Conservation (phyloP, 163 green algal species). For the Smithsoniella earleae region DNA sequence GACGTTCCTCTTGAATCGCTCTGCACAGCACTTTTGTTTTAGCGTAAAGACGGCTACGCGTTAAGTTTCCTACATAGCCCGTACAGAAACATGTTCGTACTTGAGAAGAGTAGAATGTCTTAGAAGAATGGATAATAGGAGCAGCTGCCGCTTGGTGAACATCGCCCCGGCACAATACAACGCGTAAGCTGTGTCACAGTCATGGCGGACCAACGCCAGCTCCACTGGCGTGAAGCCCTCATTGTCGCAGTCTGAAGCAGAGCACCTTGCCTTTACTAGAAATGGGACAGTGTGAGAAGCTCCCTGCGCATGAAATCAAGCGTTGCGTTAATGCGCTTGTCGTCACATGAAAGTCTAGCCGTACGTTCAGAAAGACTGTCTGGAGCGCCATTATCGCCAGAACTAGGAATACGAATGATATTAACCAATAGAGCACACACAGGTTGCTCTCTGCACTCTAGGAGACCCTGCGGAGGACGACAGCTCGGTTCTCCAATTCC, state of each 20-base stretch:
- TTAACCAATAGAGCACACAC: no score
- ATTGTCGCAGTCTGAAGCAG: neutral
- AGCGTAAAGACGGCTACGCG: no score
- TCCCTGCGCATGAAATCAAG: constrained; percentile 20
- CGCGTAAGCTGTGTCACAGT: constrained; percentile 22
- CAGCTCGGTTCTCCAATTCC: no score
- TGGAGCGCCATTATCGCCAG: no score
- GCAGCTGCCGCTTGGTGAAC: constrained; percentile 28
- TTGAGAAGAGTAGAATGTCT: constrained; percentile 22
- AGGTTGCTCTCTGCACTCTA: no score
- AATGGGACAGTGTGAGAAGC: neutral
- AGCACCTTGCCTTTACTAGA: constrained; percentile 17
- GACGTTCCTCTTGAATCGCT: neutral
- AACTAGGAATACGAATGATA: no score
- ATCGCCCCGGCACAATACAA: constrained; percentile 10
- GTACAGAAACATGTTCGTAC: neutral
- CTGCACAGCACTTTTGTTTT: neutral
- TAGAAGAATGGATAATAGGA: constrained; percentile 4
- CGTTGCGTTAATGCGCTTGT: no score
- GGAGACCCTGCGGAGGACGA: no score
- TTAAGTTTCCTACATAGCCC: no score
- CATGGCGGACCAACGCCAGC: constrained; percentile 14
- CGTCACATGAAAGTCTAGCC: no score
- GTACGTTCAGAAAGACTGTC: no score
- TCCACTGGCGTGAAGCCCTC: constrained; percentile 10